Percentiles rank a stretch among this genome's conserved stretches.
Evolutionary conservation across 805 yeast species (phyloP).

Genomic region (Yamadazyma scolyti): DNA sequence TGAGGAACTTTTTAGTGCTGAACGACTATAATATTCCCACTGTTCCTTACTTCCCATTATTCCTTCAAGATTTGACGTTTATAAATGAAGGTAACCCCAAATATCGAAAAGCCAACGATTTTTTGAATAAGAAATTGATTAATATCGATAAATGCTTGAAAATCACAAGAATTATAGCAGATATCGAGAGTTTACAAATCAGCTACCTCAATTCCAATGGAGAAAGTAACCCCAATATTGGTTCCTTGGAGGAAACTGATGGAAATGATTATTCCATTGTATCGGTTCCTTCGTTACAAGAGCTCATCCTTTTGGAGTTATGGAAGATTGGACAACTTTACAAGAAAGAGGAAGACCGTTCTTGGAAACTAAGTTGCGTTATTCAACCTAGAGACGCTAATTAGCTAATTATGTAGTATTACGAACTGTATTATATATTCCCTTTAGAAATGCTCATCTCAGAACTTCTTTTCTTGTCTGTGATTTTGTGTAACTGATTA

Average conservation of each 20-base stretch:
- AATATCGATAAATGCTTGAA: constrained; percentile 73
- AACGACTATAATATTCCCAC: constrained; percentile 55
- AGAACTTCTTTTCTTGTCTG: no score
- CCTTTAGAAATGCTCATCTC: no score
- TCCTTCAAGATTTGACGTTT: constrained; percentile 75
- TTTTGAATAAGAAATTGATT: constrained; percentile 55
- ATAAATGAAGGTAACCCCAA: constrained; percentile 79
- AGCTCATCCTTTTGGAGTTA: constrained; percentile 61
- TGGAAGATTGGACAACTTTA: constrained; percentile 67
- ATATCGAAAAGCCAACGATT: constrained; percentile 56
- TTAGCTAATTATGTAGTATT: no score
- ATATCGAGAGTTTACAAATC: constrained; percentile 65
- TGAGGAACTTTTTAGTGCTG: constrained; percentile 50
- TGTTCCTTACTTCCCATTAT: constrained; percentile 73
- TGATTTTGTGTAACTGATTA: no score
- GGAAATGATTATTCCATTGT: constrained; percentile 36
- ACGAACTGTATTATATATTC: no score
- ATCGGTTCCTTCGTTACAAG: constrained; percentile 45
- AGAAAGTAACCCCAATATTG: constrained; percentile 3
- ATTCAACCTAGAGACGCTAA: constrained; percentile 48
- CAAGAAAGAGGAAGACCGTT: constrained; percentile 59
- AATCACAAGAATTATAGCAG: constrained; percentile 62
- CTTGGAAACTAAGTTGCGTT: constrained; percentile 67
- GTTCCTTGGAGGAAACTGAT: constrained; percentile 8
- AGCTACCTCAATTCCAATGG: constrained; percentile 6